Percentiles rank a stretch among this genome's conserved stretches.
Evolutionary conservation across 75 land plant species (phyloP).

Genomic region (Ceratopteris richardii): DNA sequence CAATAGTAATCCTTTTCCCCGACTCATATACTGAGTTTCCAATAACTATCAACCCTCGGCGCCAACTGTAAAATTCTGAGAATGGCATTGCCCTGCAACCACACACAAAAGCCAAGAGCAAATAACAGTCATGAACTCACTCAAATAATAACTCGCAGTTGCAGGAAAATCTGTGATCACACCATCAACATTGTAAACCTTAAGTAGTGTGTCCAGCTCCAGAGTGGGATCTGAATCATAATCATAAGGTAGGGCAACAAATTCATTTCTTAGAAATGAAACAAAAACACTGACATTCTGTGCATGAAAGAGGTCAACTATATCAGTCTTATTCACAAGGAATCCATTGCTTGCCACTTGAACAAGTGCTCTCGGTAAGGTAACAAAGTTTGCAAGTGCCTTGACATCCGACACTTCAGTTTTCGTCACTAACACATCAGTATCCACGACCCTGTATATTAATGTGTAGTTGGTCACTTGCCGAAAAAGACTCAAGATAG

Average conservation of each 20-base stretch:
- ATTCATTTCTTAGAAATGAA: slow-evolving; percentile 47
- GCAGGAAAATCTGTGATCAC: slow-evolving; percentile 66
- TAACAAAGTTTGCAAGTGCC: slow-evolving; percentile 42
- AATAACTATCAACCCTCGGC: too few relatives aligned
- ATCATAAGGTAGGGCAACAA: slow-evolving; percentile 37
- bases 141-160: slow-evolving; percentile 50
- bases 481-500: slow-evolving; percentile 42
- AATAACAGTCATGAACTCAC: too few relatives aligned
- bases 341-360: slow-evolving; percentile 7
- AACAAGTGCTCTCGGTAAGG: slow-evolving; percentile 37
- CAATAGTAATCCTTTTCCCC: too few relatives aligned
- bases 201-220: slow-evolving; percentile 40
- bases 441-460: slow-evolving; percentile 37
- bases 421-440: slow-evolving; percentile 18
- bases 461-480: slow-evolving; percentile 24
- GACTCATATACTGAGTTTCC: too few relatives aligned
- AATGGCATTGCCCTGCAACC: too few relatives aligned
- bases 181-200: slow-evolving; percentile 43
- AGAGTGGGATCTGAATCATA: slow-evolving; percentile 56
- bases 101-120: too few relatives aligned
- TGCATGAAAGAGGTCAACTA: slow-evolving; percentile 38
- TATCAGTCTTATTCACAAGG: slow-evolving; percentile 22
- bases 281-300: slow-evolving; percentile 63
- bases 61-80: too few relatives aligned
- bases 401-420: slow-evolving; percentile 40